These are phyloP conservation scores for Hibiscus syriacus DNA, from an alignment of 345 rosid genomes.

Conservation along the genomic window DNA sequence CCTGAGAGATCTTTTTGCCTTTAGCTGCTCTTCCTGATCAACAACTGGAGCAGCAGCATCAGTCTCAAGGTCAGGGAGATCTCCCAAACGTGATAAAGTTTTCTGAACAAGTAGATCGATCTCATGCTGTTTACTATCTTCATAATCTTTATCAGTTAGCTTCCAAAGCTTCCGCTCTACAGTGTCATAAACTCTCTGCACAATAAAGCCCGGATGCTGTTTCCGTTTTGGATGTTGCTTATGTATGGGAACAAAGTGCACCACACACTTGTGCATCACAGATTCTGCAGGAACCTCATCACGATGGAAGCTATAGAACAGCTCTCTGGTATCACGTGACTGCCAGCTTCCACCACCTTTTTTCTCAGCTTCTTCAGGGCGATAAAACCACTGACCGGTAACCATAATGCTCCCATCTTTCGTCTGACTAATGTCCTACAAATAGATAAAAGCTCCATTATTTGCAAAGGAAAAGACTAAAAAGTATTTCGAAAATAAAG, in stretches of 20 bases:
- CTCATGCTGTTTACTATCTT: conserved; percentile 65
- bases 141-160: conserved; percentile 70
- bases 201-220: conserved; percentile 87
- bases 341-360: conserved; percentile 95
- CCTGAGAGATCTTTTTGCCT: conserved; percentile 28
- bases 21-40: conserved; percentile 39
- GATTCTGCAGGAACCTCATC: conserved; percentile 97
- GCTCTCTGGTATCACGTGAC: conserved; percentile 74
- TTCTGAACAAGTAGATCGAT: conserved; percentile 76
- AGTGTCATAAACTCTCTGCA: conserved; percentile 73
- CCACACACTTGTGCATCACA: conserved; percentile 97
- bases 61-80: conserved; percentile 54
- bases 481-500: not conserved
- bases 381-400: conserved; percentile 96
- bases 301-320: conserved; percentile 92
- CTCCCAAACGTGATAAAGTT: conserved; percentile 54
- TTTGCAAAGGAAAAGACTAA: not conserved
- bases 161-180: conserved; percentile 62
- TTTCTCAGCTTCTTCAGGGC: conserved; percentile 94
- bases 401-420: conserved; percentile 67
- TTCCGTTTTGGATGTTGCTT: conserved; percentile 83
- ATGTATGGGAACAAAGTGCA: conserved; percentile 82
- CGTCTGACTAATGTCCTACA: conserved; percentile 69
- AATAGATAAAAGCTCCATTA: conserved; percentile 14
- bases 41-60: conserved; percentile 22